Conservation (phyloP, 371 early-diverging fungal species). For the Blakeslea trispora region DNA sequence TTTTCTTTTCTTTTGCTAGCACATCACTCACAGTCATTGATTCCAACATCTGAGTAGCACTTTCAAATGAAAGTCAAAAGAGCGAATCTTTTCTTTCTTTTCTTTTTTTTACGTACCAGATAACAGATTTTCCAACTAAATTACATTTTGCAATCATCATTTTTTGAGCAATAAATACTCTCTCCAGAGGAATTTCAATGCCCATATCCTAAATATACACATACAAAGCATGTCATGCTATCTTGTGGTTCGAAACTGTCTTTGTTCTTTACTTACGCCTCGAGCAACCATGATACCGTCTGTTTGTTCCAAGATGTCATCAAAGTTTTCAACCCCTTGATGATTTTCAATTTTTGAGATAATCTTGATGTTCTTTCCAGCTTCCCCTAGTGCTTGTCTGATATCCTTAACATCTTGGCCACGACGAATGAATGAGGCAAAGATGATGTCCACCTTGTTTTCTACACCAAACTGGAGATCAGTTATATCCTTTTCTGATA, state of each 20-base stretch:
- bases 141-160: conserved; percentile 96
- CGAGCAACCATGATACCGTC: conserved; percentile 99
- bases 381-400: conserved; percentile 76
- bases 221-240: not conserved
- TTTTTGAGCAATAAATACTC: conserved; percentile 95
- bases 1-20: no score
- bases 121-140: conserved; percentile 93
- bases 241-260: not conserved
- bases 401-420: conserved; percentile 89
- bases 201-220: conserved; percentile 87
- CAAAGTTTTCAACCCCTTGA: conserved; percentile 96
- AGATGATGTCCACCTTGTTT: conserved; percentile 94
- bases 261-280: conserved; percentile 58
- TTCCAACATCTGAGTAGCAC: conserved; percentile 99
- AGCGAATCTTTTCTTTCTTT: not conserved
- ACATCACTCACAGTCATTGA: conserved; percentile 93
- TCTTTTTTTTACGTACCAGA: conserved; percentile 57
- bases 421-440: conserved; percentile 96
- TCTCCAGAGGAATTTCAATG: conserved; percentile 93
- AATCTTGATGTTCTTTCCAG: conserved; percentile 87
- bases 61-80: not conserved
- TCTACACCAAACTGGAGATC: conserved; percentile 93
- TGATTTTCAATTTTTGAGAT: conserved; percentile 96
- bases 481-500: conserved; percentile 92
- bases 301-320: conserved; percentile 90